These are phyloP conservation scores for Carex kokanica DNA, from an alignment of 176 grass and related monocot genomes.

Conservation along the genomic window DNA sequence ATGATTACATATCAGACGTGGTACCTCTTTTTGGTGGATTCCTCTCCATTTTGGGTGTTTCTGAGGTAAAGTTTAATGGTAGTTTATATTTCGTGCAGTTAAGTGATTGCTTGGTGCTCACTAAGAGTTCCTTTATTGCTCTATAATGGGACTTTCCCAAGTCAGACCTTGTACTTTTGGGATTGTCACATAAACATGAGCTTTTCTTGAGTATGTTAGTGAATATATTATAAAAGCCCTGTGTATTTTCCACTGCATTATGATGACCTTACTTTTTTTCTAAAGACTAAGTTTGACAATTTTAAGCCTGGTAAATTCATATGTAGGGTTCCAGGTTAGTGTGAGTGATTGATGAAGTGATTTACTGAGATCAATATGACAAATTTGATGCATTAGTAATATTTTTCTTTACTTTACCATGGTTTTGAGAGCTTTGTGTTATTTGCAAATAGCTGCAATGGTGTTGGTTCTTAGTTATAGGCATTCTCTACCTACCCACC, in stretches of 20 bases:
- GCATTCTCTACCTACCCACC: not conserved
- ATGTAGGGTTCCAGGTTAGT: not conserved
- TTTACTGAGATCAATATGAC: not conserved
- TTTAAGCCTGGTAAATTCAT: not conserved
- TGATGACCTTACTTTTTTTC: not conserved
- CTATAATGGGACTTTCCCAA: not conserved
- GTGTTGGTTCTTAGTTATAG: not conserved
- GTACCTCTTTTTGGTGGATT: slow-evolving; percentile 81
- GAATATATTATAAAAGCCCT: too few species aligned
- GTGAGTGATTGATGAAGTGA: not conserved
- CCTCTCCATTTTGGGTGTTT: slow-evolving; percentile 80
- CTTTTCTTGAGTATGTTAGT: not conserved
- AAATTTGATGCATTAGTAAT: not conserved
- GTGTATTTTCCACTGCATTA: not conserved
- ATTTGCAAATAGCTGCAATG: not conserved
- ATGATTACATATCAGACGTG: slow-evolving; percentile 82
- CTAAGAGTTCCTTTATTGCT: not conserved
- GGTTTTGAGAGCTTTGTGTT: not conserved
- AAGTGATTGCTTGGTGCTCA: not conserved
- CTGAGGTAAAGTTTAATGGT: slow-evolving; percentile 53
- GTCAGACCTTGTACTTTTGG: not conserved
- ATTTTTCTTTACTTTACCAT: not conserved
- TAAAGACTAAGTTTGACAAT: not conserved
- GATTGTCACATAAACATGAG: not conserved
- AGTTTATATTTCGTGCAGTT: not conserved